Conservation (phyloP, 768 basidiomycete species). For the Suillus plorans region DNA sequence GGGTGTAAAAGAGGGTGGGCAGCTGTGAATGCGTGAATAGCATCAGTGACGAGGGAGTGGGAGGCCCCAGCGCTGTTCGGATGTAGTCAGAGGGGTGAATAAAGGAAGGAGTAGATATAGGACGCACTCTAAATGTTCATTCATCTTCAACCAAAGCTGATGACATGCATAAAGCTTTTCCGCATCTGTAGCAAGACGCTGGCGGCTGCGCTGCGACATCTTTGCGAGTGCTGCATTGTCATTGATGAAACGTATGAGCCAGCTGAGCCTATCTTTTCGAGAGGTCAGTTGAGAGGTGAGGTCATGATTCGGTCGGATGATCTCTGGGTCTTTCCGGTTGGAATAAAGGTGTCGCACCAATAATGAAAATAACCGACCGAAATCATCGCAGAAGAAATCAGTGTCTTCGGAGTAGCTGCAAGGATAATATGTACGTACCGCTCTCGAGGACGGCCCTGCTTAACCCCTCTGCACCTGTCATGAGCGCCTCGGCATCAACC, state of each 20-base stretch:
- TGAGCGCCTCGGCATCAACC: slow-evolving; percentile 74
- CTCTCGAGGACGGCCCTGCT: slow-evolving; percentile 72
- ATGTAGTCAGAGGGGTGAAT: slow-evolving; percentile 4
- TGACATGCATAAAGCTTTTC: slow-evolving; percentile 84
- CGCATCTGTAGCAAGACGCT: slow-evolving; percentile 75
- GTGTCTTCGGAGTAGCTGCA: neutral
- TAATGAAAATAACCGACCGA: neutral
- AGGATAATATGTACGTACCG: slow-evolving; percentile 40
- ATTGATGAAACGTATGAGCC: slow-evolving; percentile 88
- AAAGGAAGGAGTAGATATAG: neutral
- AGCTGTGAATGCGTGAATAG: slow-evolving; percentile 68
- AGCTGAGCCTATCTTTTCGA: slow-evolving; percentile 73
- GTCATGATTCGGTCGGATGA: slow-evolving; percentile 77
- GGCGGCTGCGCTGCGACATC: slow-evolving; percentile 81
- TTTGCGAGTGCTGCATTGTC: slow-evolving; percentile 79
- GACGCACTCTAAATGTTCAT: slow-evolving; percentile 62
- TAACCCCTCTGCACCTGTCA: slow-evolving; percentile 76
- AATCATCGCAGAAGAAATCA: neutral
- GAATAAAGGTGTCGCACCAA: neutral
- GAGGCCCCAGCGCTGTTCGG: slow-evolving; percentile 49
- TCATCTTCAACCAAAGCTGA: slow-evolving; percentile 79
- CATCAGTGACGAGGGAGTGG: slow-evolving; percentile 66
- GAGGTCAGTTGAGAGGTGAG: slow-evolving; percentile 73
- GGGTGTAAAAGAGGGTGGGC: slow-evolving; percentile 19
- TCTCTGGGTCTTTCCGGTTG: slow-evolving; percentile 49